Base-by-base conservation (phyloP, 1,284 basidiomycete genomes). In the Cutaneotrichosporon dermatis region DNA sequence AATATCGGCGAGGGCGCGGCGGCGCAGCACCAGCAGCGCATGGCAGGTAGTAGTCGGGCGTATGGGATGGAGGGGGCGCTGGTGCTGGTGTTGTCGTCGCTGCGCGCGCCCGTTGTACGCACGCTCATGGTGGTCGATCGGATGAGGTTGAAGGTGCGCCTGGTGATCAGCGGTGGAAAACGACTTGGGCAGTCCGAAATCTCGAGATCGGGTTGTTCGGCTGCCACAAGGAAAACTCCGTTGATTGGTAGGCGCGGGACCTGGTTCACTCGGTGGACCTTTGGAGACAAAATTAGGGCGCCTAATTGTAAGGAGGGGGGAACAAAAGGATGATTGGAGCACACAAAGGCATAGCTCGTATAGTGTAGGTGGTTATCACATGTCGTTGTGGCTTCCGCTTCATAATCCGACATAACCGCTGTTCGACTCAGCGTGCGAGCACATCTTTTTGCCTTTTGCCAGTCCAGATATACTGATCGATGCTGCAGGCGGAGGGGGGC, bases 391-490 rank as follows among this genome's bases (percentile, higher is more conserved):
- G 52, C 11, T 36, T 11, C 25, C 25, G 25, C 6, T 36, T 35
- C 37, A 51, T 11, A 7, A 42, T 54, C 57, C 42, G 57, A 36
- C 37, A 40, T 42, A 43, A 55, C 59, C 59, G 59, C 59, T 56
- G 59, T 60, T 60, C 59, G 59, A 60, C 49, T 60, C 59, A 60
- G 59, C 59, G 54, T 59, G 54, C 58, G 58, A 52, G 54, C 58
- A 59, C 49, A 13, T 10, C n/a, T 42, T 58, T 54, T 48, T 51
- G 45, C 7, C 9, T 39, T 33, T 51, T 57, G n/a, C n/a, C n/a
- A n/a, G n/a, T n/a, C n/a, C n/a, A n/a, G n/a, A n/a, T n/a, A n/a
- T n/a, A n/a, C n/a, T n/a, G n/a, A n/a, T n/a, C n/a, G n/a, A n/a
- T n/a, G n/a, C n/a, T n/a, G n/a, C n/a, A n/a, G n/a, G n/a, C n/a